Base-by-base conservation (phyloP, 257 asterid genomes). In the Solanum etuberosum region DNA sequence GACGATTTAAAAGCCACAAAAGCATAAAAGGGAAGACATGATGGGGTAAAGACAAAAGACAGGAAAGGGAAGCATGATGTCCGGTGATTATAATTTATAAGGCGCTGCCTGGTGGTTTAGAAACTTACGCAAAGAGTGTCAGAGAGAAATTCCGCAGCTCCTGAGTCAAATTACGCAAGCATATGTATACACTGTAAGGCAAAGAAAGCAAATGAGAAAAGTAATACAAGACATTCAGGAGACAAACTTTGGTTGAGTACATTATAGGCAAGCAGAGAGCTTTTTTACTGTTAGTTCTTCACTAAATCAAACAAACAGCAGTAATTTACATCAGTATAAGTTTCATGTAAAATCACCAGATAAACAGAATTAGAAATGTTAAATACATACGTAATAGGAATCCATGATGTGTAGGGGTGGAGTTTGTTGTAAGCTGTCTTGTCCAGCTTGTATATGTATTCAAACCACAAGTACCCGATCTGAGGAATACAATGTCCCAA, bases 341-440 rank as follows among this genome's bases (percentile, higher is more conserved):
- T 43, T 81, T 48, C 7, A 1, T 48, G 68, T 12, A 81, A 81
- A 48, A 48, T 81, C 29, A 81, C 48, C 42, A 14, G 68, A 34
- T 16, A 46, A 43, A 31, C 54, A 85, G 71, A 71, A 46, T 12
- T 31, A 77, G 72, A 77, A 87, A 68, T 38, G 18, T 14, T 21
- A 31, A 63, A 70, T 85, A 92, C 98, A 35, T 74, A 97, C 99
- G 97, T 93, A 86, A 97, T 97, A 73, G 99, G 99, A 87, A 97
- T 95, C 99, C 99, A 97, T 85, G 99, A 97, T 18, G 99, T 97
- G 94, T 97, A 97, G 2, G 99, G 98, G 87, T 97, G 99, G 86
- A 93, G 95, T 93, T 95, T 97, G 94, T 94, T 97, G 91, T 97
- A 97, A 76, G 94, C 83, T 87, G 92, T 89, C 90, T 94, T 97